Evolutionary conservation across 2,329 filamentous ascomycete genomes (phyloP), one percentile per base, ranked within the genome.

Genomic region (Fusarium agapanthi): DNA sequence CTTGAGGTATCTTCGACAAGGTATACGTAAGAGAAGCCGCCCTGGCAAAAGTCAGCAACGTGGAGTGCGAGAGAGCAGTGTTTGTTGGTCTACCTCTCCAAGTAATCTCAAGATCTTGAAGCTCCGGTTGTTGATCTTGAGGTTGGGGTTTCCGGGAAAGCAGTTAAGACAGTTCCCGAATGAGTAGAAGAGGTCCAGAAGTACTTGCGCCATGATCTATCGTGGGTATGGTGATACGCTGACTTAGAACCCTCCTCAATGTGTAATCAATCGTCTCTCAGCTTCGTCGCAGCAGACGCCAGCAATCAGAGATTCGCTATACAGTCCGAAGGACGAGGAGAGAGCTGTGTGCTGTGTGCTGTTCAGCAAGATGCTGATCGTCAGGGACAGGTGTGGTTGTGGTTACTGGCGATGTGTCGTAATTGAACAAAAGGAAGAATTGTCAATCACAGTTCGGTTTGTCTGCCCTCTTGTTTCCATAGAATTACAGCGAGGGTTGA

Each of bases 21-120:
- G 84, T 99, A 99, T 77, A 99, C 96, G 83, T 98, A 99, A 74
- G 95, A 97, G 87, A 99, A 99, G 79, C 96, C 96, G 80, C 96
- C 96, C 92, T 95, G 35, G 44, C 32, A 14, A 26, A 47, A 34
- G 65, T 71, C 57, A 67, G 69, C 40, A 43, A 50, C 40, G 45
- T 47, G 34, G 16, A 26, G 10, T 35, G 35, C 40, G 14, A 40
- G 32, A 43, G 37, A n/a, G n/a, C 12, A 26, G 6, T 37, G 20
- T 9, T 34, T 38, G 22, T 28, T 16, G 34, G 53, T 86, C 76
- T 85, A 95, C 93, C 88, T 99, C 96, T 81, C 96, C 96, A 7
- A 99, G 88, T 56, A 99, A 87, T 67, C 96, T 93, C 77, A 97
- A 86, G 81, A 99, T 97, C 88, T 98, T 98, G 88, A 98, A 98